Evolutionary conservation across 2,329 filamentous ascomycete genomes (phyloP), one percentile per base, ranked within the genome.

Genomic region (Fusarium sulawesiense): DNA sequence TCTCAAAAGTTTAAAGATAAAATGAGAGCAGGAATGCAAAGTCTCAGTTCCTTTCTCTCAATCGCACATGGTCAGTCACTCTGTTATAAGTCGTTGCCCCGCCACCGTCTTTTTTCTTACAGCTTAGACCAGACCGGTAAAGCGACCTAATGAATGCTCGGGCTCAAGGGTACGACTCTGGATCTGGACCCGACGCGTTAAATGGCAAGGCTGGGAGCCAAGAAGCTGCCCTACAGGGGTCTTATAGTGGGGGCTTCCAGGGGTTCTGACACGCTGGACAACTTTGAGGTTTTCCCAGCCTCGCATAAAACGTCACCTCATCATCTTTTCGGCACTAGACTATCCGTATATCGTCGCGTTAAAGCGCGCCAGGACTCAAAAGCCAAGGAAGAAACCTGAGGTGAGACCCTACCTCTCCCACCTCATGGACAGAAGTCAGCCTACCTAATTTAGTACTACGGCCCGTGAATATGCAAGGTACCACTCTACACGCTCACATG

Each of bases 41-140:
- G 47, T 40, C 30, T 69, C 40, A 53, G 42, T 57, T 30, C 13
- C 34, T 47, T 9, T 29, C 34, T 51, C 34, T 41, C 23, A 41
- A 41, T 21, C 30, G 25, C 42, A 47, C 55, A 58, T 60, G 61
- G 57, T 51, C 53, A 9, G 29, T 66, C 51, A 45, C 62, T 55
- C 59, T 66, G 66, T 77, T 82, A 82, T 82, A 82, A 81, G 66
- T 75, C 75, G 83, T 84, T 85, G 83, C 82, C 83, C 83, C 80
- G 83, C 83, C 83, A 85, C 81, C 79, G 66, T 61, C 76, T 80
- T 79, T 76, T 71, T 32, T 75, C 32, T 41, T 41, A 27, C 14
- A 41, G 32, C 49, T 51, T 51, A 27, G 32, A 41, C 48, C 25
- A 14, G n/a, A 23, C 37, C 40, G 9, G 34, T 27, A 40, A 50